Evolutionary conservation across 2,329 filamentous ascomycete genomes (phyloP).

Genomic region (Trichoderma polysporum): DNA sequence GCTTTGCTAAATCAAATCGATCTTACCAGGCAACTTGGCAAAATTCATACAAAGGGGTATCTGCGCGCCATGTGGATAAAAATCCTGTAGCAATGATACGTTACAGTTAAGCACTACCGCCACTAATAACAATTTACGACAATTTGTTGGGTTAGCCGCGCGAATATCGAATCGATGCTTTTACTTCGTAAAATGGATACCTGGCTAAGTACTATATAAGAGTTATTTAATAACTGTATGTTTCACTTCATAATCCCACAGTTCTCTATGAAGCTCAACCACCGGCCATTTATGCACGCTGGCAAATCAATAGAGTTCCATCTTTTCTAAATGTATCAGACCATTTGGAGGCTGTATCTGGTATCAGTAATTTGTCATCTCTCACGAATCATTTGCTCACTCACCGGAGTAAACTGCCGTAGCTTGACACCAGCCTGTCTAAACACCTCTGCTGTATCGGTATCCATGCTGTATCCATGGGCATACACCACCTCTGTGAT

Average conservation of each 20-base stretch:
- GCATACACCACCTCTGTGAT: conserved; percentile 95
- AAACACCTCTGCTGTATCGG: conserved; percentile 77
- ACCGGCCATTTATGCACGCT: not conserved
- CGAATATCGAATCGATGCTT: no score
- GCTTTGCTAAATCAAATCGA: not conserved
- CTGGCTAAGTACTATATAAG: no score
- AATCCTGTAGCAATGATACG: not conserved
- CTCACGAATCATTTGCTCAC: conserved; percentile 34
- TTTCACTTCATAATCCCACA: no score
- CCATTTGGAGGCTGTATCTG: conserved; percentile 59
- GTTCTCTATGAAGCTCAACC: not conserved
- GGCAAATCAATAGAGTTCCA: conserved; percentile 39
- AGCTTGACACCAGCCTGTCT: conserved; percentile 78
- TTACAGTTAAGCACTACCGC: not conserved
- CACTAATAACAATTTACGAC: not conserved
- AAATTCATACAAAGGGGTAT: not conserved
- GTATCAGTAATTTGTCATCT: conserved; percentile 25
- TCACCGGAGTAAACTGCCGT: conserved; percentile 82
- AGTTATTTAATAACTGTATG: not conserved
- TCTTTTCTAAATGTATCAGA: conserved; percentile 60
- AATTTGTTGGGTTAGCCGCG: not conserved
- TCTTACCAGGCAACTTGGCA: not conserved
- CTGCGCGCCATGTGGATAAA: not conserved
- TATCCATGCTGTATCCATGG: conserved; percentile 93
- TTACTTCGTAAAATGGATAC: no score